These are phyloP conservation scores for Hanseniaspora gamundiae DNA, from an alignment of 1,139 yeast species.

Conservation along the genomic window DNA sequence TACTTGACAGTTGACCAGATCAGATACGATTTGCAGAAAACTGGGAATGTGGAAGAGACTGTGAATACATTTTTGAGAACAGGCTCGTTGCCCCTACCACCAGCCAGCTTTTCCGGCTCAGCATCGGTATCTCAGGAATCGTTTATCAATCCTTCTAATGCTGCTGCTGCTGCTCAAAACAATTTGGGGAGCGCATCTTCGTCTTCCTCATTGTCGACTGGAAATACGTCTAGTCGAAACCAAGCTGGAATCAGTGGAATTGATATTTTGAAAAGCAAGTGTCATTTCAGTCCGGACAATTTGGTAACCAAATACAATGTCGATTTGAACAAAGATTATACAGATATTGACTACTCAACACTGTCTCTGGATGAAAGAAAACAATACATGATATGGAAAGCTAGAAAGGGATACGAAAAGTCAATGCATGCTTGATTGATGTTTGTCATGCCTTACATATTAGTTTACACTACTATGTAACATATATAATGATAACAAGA, in stretches of 20 bases:
- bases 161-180: slow-evolving; percentile 9
- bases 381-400: slow-evolving; percentile 22
- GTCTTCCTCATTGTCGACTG: slow-evolving; percentile 9
- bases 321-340: slow-evolving; percentile 14
- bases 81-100: slow-evolving; percentile 58
- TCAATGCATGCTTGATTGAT: background rate
- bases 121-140: slow-evolving; percentile 11
- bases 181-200: too few species aligned
- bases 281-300: slow-evolving; percentile 22
- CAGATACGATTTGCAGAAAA: slow-evolving; percentile 43
- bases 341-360: slow-evolving; percentile 11
- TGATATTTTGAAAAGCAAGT: slow-evolving; percentile 19
- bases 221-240: background rate
- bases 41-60: slow-evolving; percentile 75
- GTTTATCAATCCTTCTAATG: slow-evolving; percentile 6
- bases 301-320: slow-evolving; percentile 20
- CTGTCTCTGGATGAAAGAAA: slow-evolving; percentile 22
- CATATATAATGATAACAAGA: background rate
- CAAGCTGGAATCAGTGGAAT: slow-evolving; percentile 2
- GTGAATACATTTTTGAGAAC: slow-evolving; percentile 56
- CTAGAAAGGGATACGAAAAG: slow-evolving; percentile 15
- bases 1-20: slow-evolving; percentile 60
- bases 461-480: background rate
- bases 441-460: background rate
- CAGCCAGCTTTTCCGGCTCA: slow-evolving; percentile 25